A percentile compares a stretch with the other conserved stretches of the same genome.
Conservation (phyloP, 768 basidiomycete species). For the Boletus eberwhitei region DNA sequence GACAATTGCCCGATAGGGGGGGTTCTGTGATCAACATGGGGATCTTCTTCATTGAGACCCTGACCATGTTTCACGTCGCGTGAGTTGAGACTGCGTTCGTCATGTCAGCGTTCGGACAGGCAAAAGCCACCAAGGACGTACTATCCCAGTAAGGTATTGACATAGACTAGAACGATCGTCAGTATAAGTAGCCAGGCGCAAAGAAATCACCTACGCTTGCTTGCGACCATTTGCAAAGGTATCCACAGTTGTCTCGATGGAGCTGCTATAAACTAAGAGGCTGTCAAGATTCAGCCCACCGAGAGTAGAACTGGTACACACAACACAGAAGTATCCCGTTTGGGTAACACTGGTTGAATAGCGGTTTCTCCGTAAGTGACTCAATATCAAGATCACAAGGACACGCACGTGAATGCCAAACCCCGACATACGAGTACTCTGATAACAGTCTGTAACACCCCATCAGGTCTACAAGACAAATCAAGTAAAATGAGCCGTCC, state of each 20-base stretch:
- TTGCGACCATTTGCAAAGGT: slow-evolving; percentile 25
- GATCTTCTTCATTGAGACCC: slow-evolving; percentile 27
- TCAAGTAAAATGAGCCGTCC: background rate
- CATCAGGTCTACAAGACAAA: slow-evolving; percentile 9
- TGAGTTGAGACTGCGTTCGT: slow-evolving; percentile 22
- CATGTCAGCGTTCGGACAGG: background rate
- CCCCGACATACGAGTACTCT: slow-evolving; percentile 18
- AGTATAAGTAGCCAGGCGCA: background rate
- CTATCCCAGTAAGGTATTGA: slow-evolving; percentile 28
- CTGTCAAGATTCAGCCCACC: background rate
- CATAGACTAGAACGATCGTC: slow-evolving; percentile 20
- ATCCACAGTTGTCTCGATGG: slow-evolving; percentile 26
- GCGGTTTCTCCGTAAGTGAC: background rate
- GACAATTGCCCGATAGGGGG: background rate
- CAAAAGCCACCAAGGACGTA: slow-evolving; percentile 3
- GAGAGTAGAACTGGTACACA: slow-evolving; percentile 8
- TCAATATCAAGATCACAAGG: background rate
- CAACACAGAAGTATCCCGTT: slow-evolving; percentile 14
- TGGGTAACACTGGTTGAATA: slow-evolving; percentile 17
- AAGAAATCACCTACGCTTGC: slow-evolving; percentile 18
- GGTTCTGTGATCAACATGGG: slow-evolving; percentile 4
- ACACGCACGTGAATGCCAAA: slow-evolving; percentile 24
- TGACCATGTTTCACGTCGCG: slow-evolving; percentile 17
- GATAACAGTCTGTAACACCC: background rate
- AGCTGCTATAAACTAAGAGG: slow-evolving; percentile 19